Conservation (phyloP, 805 yeast genomes). For the Saturnispora ahearnii region DNA sequence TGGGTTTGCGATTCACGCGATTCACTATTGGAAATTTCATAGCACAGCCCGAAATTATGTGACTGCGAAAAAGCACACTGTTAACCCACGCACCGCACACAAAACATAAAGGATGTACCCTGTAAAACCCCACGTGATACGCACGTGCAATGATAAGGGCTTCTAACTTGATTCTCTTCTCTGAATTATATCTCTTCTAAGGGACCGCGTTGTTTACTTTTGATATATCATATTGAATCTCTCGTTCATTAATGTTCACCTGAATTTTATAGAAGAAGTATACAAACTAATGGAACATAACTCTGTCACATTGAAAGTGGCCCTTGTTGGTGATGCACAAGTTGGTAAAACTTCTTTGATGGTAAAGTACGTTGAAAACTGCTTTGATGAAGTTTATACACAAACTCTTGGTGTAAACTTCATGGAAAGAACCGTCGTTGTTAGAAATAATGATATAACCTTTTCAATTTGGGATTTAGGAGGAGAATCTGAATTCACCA, state of each 20-base stretch:
- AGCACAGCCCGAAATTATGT: not conserved
- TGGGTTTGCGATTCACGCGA: not conserved
- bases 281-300: conserved; percentile 17
- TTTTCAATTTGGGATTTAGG: conserved; percentile 95
- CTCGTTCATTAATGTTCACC: not conserved
- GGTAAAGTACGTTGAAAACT: conserved; percentile 96
- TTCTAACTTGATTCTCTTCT: not conserved
- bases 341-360: conserved; percentile 92
- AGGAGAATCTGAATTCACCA: conserved; percentile 89
- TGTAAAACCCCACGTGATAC: not conserved
- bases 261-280: not conserved
- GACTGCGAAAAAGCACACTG: not conserved
- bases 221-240: not conserved
- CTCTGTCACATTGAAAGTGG: conserved; percentile 69
- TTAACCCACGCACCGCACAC: not conserved
- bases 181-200: too few relatives aligned
- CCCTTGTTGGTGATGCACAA: conserved; percentile 90
- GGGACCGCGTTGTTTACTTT: not conserved
- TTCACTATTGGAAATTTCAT: not conserved
- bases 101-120: not conserved
- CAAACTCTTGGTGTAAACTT: conserved; percentile 94
- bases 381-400: conserved; percentile 83
- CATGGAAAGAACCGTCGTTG: conserved; percentile 80
- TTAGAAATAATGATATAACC: conserved; percentile 78
- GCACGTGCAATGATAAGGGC: not conserved